Base-by-base conservation (phyloP, 2,329 filamentous ascomycete species). In the Fusarium pilosicola region DNA sequence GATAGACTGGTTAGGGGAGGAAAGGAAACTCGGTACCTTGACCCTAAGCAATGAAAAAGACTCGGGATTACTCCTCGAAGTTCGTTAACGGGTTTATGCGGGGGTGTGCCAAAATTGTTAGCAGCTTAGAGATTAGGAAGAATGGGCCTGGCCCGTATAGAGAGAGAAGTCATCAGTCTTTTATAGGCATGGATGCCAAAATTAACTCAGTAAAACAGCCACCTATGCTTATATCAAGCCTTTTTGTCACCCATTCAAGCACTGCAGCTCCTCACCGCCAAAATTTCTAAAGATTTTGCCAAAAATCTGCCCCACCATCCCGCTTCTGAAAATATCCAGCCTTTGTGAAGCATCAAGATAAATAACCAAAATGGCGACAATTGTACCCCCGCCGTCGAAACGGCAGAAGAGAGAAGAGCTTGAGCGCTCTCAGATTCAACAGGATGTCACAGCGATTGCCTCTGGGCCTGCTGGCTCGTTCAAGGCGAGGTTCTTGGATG, bases 401-500 rank as follows among this genome's bases (percentile, higher is more conserved):
- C 90, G 95, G 71, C 95, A 97, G 80, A 93, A 92, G 82, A 90
- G 92, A 56, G 94, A 94, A 76, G 88, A 88, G 28, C 87, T 92
- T 45, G 93, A 94, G 76, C 90, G 90, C 78, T 89, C 93, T 13
- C 88, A 91, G 74, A 85, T 90, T 52, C 94, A 97, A 79, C 92
- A 96, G 80, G 91, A 95, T 84, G 88, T 96, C 58, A 85, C 88
- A 46, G 86, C 91, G 6, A 68, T 78, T 28, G 88, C 93, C 44
- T 89, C 92, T 1, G 89, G 90, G 39, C 88, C 93, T 74, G 85
- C 90, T 55, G 95, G 94, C 74, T 94, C 91, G 68, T 90, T 97
- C 80, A 92, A 94, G 82, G 91, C 97, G 54, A 93, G 96, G 75
- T 98, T 98, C 83, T 88, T 94, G 79, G 95, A 98, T 81, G 91